Evolutionary conservation across 2,329 filamentous ascomycete species (phyloP).

Genomic region (Lachnellula hyalina): DNA sequence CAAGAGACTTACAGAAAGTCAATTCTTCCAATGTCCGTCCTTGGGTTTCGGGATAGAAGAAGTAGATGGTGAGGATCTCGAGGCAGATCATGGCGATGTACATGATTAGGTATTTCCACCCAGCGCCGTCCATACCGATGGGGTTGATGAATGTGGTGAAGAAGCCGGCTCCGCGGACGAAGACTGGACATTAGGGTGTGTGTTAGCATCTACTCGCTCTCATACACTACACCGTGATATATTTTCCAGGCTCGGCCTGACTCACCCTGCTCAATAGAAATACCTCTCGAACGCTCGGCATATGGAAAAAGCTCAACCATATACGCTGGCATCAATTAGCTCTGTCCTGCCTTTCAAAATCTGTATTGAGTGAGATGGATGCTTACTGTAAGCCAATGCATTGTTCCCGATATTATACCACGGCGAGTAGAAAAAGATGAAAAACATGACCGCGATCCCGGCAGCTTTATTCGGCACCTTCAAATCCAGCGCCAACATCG

Average conservation of each 20-base stretch:
- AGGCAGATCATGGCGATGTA: conserved; percentile 39
- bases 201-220: too few species aligned
- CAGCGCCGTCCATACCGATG: conserved; percentile 36
- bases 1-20: conserved; percentile 37
- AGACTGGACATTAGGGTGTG: conserved; percentile 6
- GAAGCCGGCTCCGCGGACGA: conserved; percentile 38
- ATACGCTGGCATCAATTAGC: conserved; percentile 36
- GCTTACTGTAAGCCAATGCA: conserved; percentile 55
- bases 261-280: conserved; percentile 22
- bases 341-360: background rate
- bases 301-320: conserved; percentile 57
- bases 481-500: conserved; percentile 32
- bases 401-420: conserved; percentile 64
- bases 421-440: conserved; percentile 55
- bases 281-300: conserved; percentile 28
- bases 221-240: too few species aligned
- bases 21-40: conserved; percentile 41
- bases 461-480: conserved; percentile 20
- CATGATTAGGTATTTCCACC: conserved; percentile 40
- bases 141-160: conserved; percentile 43
- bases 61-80: conserved; percentile 39
- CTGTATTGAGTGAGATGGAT: background rate
- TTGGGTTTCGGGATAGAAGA: conserved; percentile 42
- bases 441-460: conserved; percentile 42
- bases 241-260: too few species aligned